Base-by-base conservation (phyloP, 495 filamentous ascomycete species). In the Lichenothelia convexa region DNA sequence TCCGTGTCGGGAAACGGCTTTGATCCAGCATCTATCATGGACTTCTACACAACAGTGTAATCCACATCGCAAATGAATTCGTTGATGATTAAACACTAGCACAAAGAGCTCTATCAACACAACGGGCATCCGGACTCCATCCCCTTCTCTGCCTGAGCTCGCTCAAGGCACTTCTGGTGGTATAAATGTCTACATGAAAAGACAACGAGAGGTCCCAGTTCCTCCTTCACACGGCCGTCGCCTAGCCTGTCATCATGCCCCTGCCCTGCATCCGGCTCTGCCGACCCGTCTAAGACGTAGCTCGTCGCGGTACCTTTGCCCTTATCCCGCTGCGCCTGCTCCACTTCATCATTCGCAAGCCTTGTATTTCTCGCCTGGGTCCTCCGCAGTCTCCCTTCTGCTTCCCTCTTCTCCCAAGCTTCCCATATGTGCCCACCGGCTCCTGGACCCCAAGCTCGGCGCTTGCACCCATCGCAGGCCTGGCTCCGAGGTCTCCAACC, bases 401-500 rank as follows among this genome's bases (percentile, higher is more conserved):
- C 56, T 47, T 78, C 70, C 35, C 61, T 66, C 37, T 63, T 62
- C 52, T 83, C 73, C 84, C 83, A 94, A 5, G 73, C 76, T 23
- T 78, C 69, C 63, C 82, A 94, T 15, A 87, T 67, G 33, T 73
- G 63, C 2, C 75, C 71, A 1, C 80, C 76, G 13, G 80, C 79
- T 2, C 84, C 85, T 2, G 83, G 83, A 0, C 89, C 89, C 89
- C 89, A 99, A 2, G 84, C 71, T 15, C 84, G 64, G 42, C 69
- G 69, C 19, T 75, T 75, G 38, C 89, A 99, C 6, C 72, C 71
- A 50, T 93, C 89, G 45, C 89, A 99, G 0, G 76, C 75, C 36
- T 85, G 81, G 1, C 80, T 78, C 17, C 73, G 65, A 0, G 89
- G 82, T 36, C 85, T 67, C 91, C 89, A 97, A 8, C 89, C 89